Conservation (phyloP, 2,329 filamentous ascomycete species). For the Aspergillus hortae region DNA sequence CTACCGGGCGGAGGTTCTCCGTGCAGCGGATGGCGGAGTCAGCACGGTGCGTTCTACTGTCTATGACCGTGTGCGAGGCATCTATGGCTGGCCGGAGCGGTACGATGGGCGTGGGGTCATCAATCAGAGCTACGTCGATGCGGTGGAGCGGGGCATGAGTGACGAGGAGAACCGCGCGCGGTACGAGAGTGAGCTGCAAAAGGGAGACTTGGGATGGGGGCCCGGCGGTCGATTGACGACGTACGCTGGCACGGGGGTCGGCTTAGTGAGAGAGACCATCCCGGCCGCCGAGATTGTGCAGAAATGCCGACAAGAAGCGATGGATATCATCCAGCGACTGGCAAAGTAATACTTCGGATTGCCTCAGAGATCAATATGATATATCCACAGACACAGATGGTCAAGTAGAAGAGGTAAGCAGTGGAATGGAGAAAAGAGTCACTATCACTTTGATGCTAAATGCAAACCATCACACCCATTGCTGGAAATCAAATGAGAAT, state of each 20-base stretch:
- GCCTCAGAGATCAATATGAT: neutral
- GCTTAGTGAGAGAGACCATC: conserved; percentile 51
- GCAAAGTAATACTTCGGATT: neutral
- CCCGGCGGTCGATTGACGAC: conserved; percentile 54
- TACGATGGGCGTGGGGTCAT: conserved; percentile 59
- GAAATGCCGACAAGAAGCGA: conserved; percentile 42
- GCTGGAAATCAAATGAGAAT: neutral
- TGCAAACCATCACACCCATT: neutral
- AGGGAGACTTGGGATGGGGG: conserved; percentile 54
- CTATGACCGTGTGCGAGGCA: conserved; percentile 55
- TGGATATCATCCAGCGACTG: conserved; percentile 13
- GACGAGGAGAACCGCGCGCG: conserved; percentile 40
- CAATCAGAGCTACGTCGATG: conserved; percentile 52
- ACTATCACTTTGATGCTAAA: neutral
- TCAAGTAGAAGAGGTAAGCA: conserved; percentile 1
- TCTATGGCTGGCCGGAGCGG: conserved; percentile 53
- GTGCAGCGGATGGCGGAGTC: conserved; percentile 50
- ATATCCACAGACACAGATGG: neutral
- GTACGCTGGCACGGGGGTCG: conserved; percentile 61
- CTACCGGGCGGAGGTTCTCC: conserved; percentile 49
- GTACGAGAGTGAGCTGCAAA: conserved; percentile 48
- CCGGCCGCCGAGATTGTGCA: conserved; percentile 52
- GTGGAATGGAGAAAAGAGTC: conserved; percentile 2
- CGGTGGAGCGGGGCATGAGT: conserved; percentile 33
- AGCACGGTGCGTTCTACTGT: conserved; percentile 50